Conservation (phyloP, 441 rosid genomes). For the Aleurites moluccanus region DNA sequence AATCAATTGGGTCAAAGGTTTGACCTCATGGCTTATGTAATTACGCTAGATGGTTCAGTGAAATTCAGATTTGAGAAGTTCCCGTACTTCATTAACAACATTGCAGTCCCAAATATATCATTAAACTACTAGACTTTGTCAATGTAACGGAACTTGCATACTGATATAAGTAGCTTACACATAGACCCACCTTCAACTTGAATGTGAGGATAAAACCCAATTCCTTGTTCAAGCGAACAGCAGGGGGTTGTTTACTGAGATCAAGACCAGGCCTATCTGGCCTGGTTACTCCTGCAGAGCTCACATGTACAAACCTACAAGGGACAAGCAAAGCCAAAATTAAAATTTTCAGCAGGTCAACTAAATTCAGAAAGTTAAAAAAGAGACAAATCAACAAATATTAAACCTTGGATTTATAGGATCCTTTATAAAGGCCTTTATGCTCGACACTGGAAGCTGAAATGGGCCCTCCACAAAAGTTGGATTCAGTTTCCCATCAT, state of each 20-base stretch:
- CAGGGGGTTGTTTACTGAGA: conserved; percentile 89
- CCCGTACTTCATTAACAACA: background rate
- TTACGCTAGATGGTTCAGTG: background rate
- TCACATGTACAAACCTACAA: conserved; percentile 82
- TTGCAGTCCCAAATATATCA: background rate
- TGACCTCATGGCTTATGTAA: background rate
- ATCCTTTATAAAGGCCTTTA: conserved; percentile 62
- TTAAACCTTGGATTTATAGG: conserved; percentile 76
- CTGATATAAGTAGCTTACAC: background rate
- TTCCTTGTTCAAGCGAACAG: conserved; percentile 93
- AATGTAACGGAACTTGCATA: background rate
- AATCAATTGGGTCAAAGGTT: background rate
- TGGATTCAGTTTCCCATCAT: conserved; percentile 86
- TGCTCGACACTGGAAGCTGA: conserved; percentile 73
- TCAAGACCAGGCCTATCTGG: conserved; percentile 94
- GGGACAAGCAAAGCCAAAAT: conserved; percentile 1
- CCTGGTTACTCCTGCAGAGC: conserved; percentile 91
- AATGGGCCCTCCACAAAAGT: conserved; percentile 80
- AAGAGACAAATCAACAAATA: background rate
- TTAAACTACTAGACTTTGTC: background rate
- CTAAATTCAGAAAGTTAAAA: background rate
- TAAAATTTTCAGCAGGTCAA: background rate
- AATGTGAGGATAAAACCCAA: conserved; percentile 76
- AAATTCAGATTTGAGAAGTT: background rate
- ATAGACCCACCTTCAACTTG: conserved; percentile 68